Conservation (phyloP, 371 early-diverging fungal genomes). For the Funneliformis caledonium region DNA sequence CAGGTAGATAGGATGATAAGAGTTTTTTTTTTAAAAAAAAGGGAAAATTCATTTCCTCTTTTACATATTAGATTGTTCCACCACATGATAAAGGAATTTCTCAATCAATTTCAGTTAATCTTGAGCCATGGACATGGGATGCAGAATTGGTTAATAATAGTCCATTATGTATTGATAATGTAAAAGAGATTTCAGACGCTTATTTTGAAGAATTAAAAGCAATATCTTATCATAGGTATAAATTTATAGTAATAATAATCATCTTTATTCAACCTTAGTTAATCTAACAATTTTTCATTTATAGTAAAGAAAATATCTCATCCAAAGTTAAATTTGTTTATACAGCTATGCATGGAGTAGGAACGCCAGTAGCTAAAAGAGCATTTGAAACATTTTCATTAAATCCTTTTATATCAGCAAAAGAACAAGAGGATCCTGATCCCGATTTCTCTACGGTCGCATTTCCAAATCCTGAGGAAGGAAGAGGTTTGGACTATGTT, state of each 20-base stretch:
- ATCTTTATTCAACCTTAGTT: neutral
- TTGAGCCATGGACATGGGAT: slow-evolving; percentile 83
- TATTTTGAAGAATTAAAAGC: slow-evolving; percentile 71
- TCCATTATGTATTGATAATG: slow-evolving; percentile 57
- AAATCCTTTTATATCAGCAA: slow-evolving; percentile 65
- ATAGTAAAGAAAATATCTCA: slow-evolving; percentile 54
- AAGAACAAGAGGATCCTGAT: slow-evolving; percentile 79
- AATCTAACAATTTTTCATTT: slow-evolving; percentile 7
- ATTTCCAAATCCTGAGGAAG: slow-evolving; percentile 96
- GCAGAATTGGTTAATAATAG: slow-evolving; percentile 59
- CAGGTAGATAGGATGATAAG: slow-evolving; percentile 50
- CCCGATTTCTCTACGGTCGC: slow-evolving; percentile 93
- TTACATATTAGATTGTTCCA: slow-evolving; percentile 70
- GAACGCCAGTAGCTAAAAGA: slow-evolving; percentile 73
- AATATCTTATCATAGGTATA: slow-evolving; percentile 49
- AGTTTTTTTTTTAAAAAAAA: neutral
- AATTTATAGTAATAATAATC: neutral
- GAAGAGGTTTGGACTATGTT: slow-evolving; percentile 72
- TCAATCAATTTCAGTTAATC: slow-evolving; percentile 67
- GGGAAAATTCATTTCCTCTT: too few relatives aligned
- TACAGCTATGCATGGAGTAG: slow-evolving; percentile 98
- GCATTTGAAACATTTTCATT: slow-evolving; percentile 74
- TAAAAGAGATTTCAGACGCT: slow-evolving; percentile 61
- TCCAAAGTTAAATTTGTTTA: slow-evolving; percentile 77
- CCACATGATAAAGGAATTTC: slow-evolving; percentile 90